Evolutionary conservation across 352 stramenopile genomes (phyloP).

Genomic region (Pythium dissotocum): DNA sequence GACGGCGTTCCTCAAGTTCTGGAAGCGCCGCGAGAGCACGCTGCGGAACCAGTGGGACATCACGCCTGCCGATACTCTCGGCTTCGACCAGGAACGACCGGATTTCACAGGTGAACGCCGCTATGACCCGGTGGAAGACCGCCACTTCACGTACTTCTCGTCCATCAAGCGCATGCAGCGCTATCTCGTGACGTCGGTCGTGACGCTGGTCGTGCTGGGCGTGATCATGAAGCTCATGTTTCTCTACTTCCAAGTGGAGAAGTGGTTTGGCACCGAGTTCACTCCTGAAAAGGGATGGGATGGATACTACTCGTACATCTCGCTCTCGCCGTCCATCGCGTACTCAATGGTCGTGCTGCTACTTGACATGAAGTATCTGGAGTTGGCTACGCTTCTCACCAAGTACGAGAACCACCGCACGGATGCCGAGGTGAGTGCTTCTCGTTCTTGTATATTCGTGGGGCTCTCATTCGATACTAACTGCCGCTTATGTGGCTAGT

Average conservation of each 20-base stretch:
- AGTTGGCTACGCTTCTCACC: constrained; percentile 92
- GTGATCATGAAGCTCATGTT: constrained; percentile 79
- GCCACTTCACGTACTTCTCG: constrained; percentile 82
- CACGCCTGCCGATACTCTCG: constrained; percentile 36
- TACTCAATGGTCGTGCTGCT: constrained; percentile 80
- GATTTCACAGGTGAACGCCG: constrained; percentile 74
- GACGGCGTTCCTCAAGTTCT: constrained; percentile 90
- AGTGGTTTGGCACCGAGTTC: constrained; percentile 63
- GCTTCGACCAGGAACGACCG: constrained; percentile 53
- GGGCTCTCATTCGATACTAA: background rate
- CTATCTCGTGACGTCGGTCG: constrained; percentile 69
- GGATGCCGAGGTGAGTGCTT: constrained; percentile 67
- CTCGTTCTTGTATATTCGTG: background rate
- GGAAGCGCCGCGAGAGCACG: constrained; percentile 87
- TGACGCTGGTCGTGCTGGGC: constrained; percentile 67
- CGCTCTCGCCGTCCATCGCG: constrained; percentile 61
- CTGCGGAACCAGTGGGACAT: constrained; percentile 89
- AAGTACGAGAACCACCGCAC: constrained; percentile 93
- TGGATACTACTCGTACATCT: constrained; percentile 68
- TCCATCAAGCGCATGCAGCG: constrained; percentile 76
- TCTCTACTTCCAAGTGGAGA: constrained; percentile 78
- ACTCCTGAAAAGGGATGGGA: constrained; percentile 63
- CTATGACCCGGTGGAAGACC: constrained; percentile 81
- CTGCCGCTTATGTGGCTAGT: constrained; percentile 37
- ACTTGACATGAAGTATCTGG: constrained; percentile 87